Evolutionary conservation across 2,329 filamentous ascomycete genomes (phyloP), one percentile per base, ranked within the genome.

Genomic region (Sphaerulina populicola): DNA sequence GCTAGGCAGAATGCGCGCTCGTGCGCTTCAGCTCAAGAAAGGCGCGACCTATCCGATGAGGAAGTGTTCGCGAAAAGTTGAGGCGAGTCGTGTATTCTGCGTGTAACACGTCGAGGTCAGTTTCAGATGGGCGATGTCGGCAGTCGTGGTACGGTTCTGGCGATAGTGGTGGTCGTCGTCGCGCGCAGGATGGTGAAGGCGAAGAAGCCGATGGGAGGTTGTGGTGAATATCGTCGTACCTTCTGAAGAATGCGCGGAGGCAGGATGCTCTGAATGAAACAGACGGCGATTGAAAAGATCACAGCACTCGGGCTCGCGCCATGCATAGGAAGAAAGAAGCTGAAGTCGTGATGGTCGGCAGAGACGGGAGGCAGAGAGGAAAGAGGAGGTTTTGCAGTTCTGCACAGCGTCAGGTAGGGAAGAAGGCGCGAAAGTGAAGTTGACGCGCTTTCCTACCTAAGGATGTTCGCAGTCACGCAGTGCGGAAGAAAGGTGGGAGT

Each of bases 11-110:
- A 33, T 43, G 37, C 45, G 57, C 58, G 58, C 67, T 47, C 64
- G 71, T 41, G 69, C 74, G 57, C 58, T 56, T 31, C 23, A 41
- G 31, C 42, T 21, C n/a, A n/a, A 14, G 35, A 36, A n/a, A 12
- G 30, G 27, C 37, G 30, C 42, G 42, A 46, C 46, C 51, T 53
- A 49, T 53, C 30, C 44, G 44, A 46, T 31, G 31, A 21, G 23
- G 14, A 29, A n/a, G 42, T 35, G 42, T 15, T 33, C 21, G 42
- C 15, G n/a, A 21, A 38, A 38, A 35, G 31, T 35, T 7, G 31
- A 11, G 31, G 12, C 12, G 31, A 10, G 10, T 35, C 31, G 31
- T 46, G 33, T 27, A 38, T 10, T 44, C 31, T 46, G 44, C 15
- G 12, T 15, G 33, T 23, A 31, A 14, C 8, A 15, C 36, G 11